Evolutionary conservation across 2,329 filamentous ascomycete genomes (phyloP).

Genomic region (Clarireedia monteithiana): DNA sequence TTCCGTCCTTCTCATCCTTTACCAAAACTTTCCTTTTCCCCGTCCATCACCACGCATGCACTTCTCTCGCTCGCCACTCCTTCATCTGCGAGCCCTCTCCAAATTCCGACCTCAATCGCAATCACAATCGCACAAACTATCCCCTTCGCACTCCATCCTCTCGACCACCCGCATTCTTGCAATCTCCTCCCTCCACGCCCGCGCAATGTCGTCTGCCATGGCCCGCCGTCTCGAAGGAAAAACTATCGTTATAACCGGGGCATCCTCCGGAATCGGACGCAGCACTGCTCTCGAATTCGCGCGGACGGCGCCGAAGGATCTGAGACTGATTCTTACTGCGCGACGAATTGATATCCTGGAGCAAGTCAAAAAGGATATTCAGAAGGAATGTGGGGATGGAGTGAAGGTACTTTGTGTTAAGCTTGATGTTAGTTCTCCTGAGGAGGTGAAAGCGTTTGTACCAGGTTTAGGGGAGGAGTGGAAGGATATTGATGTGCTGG

Average conservation of each 20-base stretch:
- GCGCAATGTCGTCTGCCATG: slow-evolving; percentile 59
- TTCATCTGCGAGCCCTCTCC: not conserved
- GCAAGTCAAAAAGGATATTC: slow-evolving; percentile 69
- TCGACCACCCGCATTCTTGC: not conserved
- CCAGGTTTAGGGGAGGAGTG: slow-evolving; percentile 70
- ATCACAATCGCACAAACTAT: not conserved
- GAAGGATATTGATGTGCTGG: slow-evolving; percentile 75
- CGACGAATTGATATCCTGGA: slow-evolving; percentile 72
- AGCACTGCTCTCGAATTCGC: slow-evolving; percentile 88
- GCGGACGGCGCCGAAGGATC: slow-evolving; percentile 66
- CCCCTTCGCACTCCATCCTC: not conserved
- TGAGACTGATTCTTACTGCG: slow-evolving; percentile 86
- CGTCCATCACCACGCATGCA: not conserved
- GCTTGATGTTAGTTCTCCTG: slow-evolving; percentile 77
- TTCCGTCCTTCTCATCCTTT: not conserved
- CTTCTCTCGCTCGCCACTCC: not conserved
- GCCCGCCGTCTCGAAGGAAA: slow-evolving; percentile 85
- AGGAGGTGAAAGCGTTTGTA: slow-evolving; percentile 68
- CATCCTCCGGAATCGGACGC: slow-evolving; percentile 84
- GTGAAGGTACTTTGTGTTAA: slow-evolving; percentile 77
- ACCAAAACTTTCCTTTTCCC: not conserved
- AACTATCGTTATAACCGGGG: slow-evolving; percentile 85
- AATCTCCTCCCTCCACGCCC: not conserved
- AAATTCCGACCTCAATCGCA: not conserved
- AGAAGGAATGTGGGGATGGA: slow-evolving; percentile 65